Evolutionary conservation across 129 eudicot genomes (phyloP).

Genomic region (Escallonia rubra): DNA sequence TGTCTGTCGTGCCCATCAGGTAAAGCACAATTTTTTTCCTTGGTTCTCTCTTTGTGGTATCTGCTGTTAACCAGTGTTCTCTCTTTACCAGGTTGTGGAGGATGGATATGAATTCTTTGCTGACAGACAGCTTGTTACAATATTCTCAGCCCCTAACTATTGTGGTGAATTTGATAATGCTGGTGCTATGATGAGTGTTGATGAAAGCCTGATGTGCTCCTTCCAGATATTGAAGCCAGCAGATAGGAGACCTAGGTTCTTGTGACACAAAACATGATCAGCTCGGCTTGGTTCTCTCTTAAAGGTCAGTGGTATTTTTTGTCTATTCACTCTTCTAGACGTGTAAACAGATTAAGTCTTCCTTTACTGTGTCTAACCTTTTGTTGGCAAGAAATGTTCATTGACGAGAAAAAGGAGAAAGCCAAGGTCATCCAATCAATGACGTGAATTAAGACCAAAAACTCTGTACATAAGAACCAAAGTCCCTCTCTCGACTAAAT

Average conservation of each 20-base stretch:
- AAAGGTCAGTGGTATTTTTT: slow-evolving; percentile 33
- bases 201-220: slow-evolving; percentile 81
- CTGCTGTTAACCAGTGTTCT: background rate
- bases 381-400: no score
- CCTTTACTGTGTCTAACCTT: no score
- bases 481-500: no score
- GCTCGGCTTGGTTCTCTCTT: slow-evolving; percentile 15
- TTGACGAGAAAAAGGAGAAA: no score
- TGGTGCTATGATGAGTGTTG: slow-evolving; percentile 89
- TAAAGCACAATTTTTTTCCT: slow-evolving; percentile 7
- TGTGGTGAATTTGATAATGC: slow-evolving; percentile 88
- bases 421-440: no score
- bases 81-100: slow-evolving; percentile 62
- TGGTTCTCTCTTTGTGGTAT: background rate
- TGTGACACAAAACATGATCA: slow-evolving; percentile 26
- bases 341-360: background rate
- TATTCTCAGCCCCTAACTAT: slow-evolving; percentile 77
- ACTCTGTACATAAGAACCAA: no score
- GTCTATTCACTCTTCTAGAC: background rate
- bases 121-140: slow-evolving; percentile 73
- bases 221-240: slow-evolving; percentile 77
- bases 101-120: slow-evolving; percentile 86
- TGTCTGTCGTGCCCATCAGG: slow-evolving; percentile 88
- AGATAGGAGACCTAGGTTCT: slow-evolving; percentile 53
- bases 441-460: no score